These are phyloP conservation scores for Fusarium dimerum DNA, from an alignment of 2,329 filamentous ascomycete species.

Conservation along the genomic window DNA sequence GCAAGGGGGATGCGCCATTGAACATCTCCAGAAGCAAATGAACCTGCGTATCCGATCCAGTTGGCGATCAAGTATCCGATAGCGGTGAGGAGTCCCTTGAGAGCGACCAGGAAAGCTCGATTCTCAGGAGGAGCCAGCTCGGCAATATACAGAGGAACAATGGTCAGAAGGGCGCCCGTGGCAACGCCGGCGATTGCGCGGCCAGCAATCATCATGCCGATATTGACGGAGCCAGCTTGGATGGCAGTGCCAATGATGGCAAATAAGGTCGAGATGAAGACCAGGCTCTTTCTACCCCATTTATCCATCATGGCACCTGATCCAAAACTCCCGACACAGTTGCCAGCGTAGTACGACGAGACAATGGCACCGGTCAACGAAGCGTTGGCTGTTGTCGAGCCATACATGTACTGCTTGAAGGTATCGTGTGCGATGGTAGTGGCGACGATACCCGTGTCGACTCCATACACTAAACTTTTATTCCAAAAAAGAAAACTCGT, in stretches of 20 bases:
- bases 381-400: not conserved
- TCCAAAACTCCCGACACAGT: not conserved
- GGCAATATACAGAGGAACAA: conserved; percentile 37
- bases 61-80: conserved; percentile 18
- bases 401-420: conserved; percentile 1
- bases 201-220: conserved; percentile 43
- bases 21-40: conserved; percentile 29
- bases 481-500: not conserved
- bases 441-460: conserved; percentile 1
- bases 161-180: conserved; percentile 34
- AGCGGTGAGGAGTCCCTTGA: conserved; percentile 32
- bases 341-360: not conserved
- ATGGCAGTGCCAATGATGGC: conserved; percentile 40
- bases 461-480: not conserved
- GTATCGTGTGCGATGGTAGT: conserved; percentile 7
- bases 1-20: conserved; percentile 39
- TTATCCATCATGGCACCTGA: conserved; percentile 33
- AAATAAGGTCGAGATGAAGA: not conserved
- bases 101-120: conserved; percentile 42
- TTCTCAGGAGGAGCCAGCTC: conserved; percentile 45
- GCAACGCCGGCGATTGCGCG: conserved; percentile 43
- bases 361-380: conserved; percentile 4
- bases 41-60: conserved; percentile 29
- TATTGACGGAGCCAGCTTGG: conserved; percentile 39
- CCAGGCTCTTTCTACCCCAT: not conserved